A percentile compares a stretch with the other conserved stretches of the same genome.
Conservation (phyloP, 164 flowering plant species). For the Vitis rotundifolia region DNA sequence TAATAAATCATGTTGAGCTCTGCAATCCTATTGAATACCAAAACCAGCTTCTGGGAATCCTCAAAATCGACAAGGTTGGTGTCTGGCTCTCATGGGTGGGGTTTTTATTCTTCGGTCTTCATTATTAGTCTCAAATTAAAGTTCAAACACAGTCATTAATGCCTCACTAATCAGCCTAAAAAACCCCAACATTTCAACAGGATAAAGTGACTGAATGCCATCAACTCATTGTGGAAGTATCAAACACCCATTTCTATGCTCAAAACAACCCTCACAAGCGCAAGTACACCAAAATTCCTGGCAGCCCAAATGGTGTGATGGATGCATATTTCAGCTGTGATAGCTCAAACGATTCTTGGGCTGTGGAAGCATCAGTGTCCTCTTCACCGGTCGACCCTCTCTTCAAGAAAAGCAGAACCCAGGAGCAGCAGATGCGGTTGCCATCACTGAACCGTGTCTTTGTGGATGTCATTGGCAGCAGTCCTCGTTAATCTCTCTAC, state of each 20-base stretch:
- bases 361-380: conserved; percentile 11
- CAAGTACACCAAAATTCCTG: conserved; percentile 10
- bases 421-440: conserved; percentile 15
- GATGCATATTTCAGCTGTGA: conserved; percentile 27
- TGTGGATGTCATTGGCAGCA: conserved; percentile 22
- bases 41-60: conserved; percentile 39
- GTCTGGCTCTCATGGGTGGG: not conserved
- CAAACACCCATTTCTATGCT: not conserved
- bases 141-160: not conserved
- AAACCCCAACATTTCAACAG: conserved; percentile 19
- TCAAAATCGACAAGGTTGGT: conserved; percentile 41
- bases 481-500: conserved; percentile 10
- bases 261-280: conserved; percentile 15
- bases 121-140: not conserved
- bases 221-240: conserved; percentile 23
- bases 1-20: conserved; percentile 36
- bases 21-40: conserved; percentile 25
- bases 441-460: conserved; percentile 17
- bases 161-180: not conserved
- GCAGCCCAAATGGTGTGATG: conserved; percentile 40
- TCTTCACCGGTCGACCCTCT: conserved; percentile 17
- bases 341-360: conserved; percentile 41
- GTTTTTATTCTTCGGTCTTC: not conserved
- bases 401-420: conserved; percentile 30
- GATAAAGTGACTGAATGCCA: conserved; percentile 33